Percentiles rank a stretch among this genome's conserved stretches.
phyloP scores from a whole-genome alignment of 306 rosid species.

The Elaeagnus macrophylla region DNA sequence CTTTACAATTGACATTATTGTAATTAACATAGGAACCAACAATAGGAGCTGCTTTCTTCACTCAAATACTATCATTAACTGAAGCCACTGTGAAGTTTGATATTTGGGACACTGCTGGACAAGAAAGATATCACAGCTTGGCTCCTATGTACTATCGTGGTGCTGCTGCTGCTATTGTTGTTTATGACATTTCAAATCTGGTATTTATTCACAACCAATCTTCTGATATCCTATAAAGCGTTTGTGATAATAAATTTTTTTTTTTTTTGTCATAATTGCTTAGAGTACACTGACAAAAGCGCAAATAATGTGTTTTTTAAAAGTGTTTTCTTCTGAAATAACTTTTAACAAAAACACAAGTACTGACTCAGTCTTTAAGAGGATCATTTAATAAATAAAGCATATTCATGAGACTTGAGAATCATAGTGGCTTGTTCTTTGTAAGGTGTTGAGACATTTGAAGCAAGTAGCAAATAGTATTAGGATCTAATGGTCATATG shows the following conservation, averaged over 20 bases:
- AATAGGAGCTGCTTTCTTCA: conserved; percentile 86
- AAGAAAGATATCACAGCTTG: conserved; percentile 80
- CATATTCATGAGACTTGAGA: too few relatives aligned
- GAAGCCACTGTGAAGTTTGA: conserved; percentile 89
- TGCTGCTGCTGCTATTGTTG: conserved; percentile 83
- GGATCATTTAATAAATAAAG: too few relatives aligned
- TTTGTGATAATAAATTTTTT: not conserved
- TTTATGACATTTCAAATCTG: conserved; percentile 61
- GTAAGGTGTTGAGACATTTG: too few relatives aligned
- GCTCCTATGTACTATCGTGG: conserved; percentile 97
- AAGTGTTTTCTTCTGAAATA: too few relatives aligned
- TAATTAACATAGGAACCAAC: conserved; percentile 62
- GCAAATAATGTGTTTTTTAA: too few relatives aligned
- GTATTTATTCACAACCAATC: conserved; percentile 29
- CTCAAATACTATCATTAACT: conserved; percentile 65
- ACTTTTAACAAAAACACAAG: too few relatives aligned
- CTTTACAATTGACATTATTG: not conserved
- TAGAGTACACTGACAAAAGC: not conserved
- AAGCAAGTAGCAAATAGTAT: not conserved
- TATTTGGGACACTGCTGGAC: conserved; percentile 97
- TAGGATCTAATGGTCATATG: not conserved
- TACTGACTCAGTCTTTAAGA: too few relatives aligned
- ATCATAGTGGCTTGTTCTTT: not conserved
- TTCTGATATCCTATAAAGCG: not conserved
- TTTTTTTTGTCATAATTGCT: not conserved